Conservation (phyloP, 1,139 yeast species). For the Pichia sp. region DNA sequence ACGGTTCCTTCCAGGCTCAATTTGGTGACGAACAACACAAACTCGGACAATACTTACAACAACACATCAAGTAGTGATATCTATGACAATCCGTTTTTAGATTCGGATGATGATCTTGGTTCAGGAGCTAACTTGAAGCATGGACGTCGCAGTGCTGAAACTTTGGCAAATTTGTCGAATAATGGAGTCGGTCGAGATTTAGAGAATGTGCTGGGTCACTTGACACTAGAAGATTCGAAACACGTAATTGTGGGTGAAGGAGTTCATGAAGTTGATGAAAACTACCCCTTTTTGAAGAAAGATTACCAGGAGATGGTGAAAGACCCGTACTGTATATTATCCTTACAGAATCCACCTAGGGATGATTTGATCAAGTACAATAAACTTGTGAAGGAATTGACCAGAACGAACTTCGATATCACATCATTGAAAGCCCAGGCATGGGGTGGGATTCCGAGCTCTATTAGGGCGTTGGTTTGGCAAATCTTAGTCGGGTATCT, state of each 20-base stretch:
- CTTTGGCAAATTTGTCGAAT: too few relatives aligned
- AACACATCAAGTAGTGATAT: too few relatives aligned
- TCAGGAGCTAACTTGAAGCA: too few relatives aligned
- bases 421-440: slow-evolving; percentile 67
- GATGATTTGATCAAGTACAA: slow-evolving; percentile 43
- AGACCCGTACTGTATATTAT: slow-evolving; percentile 33
- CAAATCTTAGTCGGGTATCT: slow-evolving; percentile 81
- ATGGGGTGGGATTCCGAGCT: slow-evolving; percentile 91
- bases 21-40: neutral
- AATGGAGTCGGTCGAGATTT: too few relatives aligned
- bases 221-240: too few relatives aligned
- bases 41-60: too few relatives aligned
- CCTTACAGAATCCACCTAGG: slow-evolving; percentile 28
- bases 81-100: slow-evolving; percentile 8
- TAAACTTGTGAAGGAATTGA: slow-evolving; percentile 58
- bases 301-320: slow-evolving; percentile 23
- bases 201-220: too few relatives aligned
- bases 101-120: slow-evolving; percentile 3
- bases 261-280: slow-evolving; percentile 9
- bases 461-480: slow-evolving; percentile 82
- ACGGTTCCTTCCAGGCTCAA: slow-evolving; percentile 1
- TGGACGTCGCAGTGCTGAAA: too few relatives aligned
- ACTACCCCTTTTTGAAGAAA: slow-evolving; percentile 19
- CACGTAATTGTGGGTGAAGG: neutral
- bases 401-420: slow-evolving; percentile 54